A percentile compares a stretch with the other conserved stretches of the same genome.
These are phyloP conservation scores for Mixia osmundae DNA, from an alignment of 1,284 basidiomycete genomes.

Conservation along the genomic window DNA sequence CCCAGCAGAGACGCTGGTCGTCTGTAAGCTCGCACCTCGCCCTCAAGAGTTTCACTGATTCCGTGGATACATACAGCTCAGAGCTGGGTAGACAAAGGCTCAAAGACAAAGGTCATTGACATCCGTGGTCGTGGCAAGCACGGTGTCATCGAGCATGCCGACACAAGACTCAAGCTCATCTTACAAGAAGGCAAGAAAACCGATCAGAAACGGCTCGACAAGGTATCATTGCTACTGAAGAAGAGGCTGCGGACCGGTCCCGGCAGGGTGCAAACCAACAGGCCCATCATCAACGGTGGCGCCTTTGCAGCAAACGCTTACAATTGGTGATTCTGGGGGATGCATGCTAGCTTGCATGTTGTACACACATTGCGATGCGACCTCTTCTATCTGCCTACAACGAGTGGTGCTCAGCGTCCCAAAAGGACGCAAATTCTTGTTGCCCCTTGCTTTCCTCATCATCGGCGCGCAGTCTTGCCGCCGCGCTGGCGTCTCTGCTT, in stretches of 20 bases:
- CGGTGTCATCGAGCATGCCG: slow-evolving; percentile 55
- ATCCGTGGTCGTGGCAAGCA: slow-evolving; percentile 59
- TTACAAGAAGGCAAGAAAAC: slow-evolving; percentile 61
- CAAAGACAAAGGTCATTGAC: slow-evolving; percentile 44
- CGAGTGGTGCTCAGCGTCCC: no score
- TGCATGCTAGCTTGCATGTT: no score
- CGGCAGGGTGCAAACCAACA: no score
- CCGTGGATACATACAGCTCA: slow-evolving; percentile 33
- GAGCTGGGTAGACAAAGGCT: slow-evolving; percentile 80
- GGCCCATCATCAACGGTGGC: no score
- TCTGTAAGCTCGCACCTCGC: slow-evolving; percentile 34
- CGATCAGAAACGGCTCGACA: slow-evolving; percentile 28
- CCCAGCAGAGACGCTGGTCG: slow-evolving; percentile 45
- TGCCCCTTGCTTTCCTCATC: no score
- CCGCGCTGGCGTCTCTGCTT: no score
- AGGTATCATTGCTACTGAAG: neutral
- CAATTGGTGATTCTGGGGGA: no score
- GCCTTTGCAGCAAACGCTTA: no score
- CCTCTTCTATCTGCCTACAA: no score
- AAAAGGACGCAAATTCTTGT: no score
- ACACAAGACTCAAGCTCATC: slow-evolving; percentile 51
- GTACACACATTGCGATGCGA: no score
- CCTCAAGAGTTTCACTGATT: neutral
- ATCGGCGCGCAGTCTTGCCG: no score
- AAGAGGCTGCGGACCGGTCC: neutral